A percentile compares a stretch with the other conserved stretches of the same genome.
Evolutionary conservation across 768 basidiomycete genomes (phyloP).

Genomic region (Tricholomella constricta): DNA sequence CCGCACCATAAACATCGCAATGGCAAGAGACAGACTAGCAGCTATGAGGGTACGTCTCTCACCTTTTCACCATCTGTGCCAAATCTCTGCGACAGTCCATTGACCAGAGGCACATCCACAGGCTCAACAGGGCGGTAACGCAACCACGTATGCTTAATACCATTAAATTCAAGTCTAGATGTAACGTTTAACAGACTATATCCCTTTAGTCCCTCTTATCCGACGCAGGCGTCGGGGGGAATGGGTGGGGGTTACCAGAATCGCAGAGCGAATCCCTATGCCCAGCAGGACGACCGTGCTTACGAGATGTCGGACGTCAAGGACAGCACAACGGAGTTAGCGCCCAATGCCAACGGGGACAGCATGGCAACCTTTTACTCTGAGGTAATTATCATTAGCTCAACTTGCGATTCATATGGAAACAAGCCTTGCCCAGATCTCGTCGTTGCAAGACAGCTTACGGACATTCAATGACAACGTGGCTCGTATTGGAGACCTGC

Average conservation of each 20-base stretch:
- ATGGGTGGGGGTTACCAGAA: slow-evolving; percentile 46
- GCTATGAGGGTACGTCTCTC: slow-evolving; percentile 69
- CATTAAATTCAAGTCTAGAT: slow-evolving; percentile 1
- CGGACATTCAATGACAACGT: slow-evolving; percentile 72
- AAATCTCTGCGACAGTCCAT: slow-evolving; percentile 4
- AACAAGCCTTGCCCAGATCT: slow-evolving; percentile 50
- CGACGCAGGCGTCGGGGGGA: slow-evolving; percentile 63
- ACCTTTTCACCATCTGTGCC: not conserved
- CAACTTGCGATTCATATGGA: slow-evolving; percentile 1
- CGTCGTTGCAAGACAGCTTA: slow-evolving; percentile 72
- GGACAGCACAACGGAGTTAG: slow-evolving; percentile 55
- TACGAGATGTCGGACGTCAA: slow-evolving; percentile 77
- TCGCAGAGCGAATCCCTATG: slow-evolving; percentile 63
- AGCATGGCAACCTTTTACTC: slow-evolving; percentile 71
- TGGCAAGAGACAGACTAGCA: slow-evolving; percentile 92
- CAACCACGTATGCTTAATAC: slow-evolving; percentile 43
- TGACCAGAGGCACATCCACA: slow-evolving; percentile 24
- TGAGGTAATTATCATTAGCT: slow-evolving; percentile 50
- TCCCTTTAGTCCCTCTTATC: slow-evolving; percentile 56
- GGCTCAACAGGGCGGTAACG: slow-evolving; percentile 68
- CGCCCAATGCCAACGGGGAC: slow-evolving; percentile 45
- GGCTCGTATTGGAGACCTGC: slow-evolving; percentile 65
- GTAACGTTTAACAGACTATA: slow-evolving; percentile 14
- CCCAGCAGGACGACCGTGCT: slow-evolving; percentile 60
- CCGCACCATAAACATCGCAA: slow-evolving; percentile 33